Base-by-base conservation (phyloP, 2,329 filamentous ascomycete genomes). In the Verticillium longisporum region DNA sequence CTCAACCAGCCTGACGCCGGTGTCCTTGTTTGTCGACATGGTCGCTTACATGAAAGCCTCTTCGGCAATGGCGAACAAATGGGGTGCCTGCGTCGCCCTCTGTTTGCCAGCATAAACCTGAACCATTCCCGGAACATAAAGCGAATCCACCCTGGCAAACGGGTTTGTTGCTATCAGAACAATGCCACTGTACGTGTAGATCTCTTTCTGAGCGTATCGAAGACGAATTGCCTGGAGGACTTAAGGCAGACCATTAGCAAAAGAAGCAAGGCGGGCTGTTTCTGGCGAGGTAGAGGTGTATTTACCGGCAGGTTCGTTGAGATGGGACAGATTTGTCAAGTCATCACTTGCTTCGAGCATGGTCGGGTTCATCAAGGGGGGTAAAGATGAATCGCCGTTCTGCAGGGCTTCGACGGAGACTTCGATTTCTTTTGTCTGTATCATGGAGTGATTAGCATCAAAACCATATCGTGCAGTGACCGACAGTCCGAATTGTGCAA, bases 51-150 rank as follows among this genome's bases (percentile, higher is more conserved):
- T 92, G 79, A 98, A 99, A 63, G 95, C 93, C 78, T 99, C 96
- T 76, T 99, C 95, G 54, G 95, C 95, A 78, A 99, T 99, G 68
- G 95, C 95, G 78, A 99, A 99, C 71, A 99, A 79, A 86, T 99
- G 95, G 60, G 95, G 95, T 62, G 96, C 95, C 77, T 98, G 95
- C 62, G 95, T 97, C 62, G 93, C 92, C 77, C 95, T 86, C 76
- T 97, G 93, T 77, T 94, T 98, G 72, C 95, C 95, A 61, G 95
- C 93, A 78, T 99, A 99, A 45, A 98, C 92, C 76, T 99, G 95
- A n/a, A 99, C 93, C 94, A 99, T 99, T 67, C 95, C 95, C 18
- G 94, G 93, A 11, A 99, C 95, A 77, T 99, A 99, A 71, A 99
- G 87, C 53, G 95, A 99, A 75, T 99, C 95, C 67, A 99, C 93